phyloP scores from a whole-genome alignment of 202 grass and related monocot genomes.

The Zoysia matrella region DNA sequence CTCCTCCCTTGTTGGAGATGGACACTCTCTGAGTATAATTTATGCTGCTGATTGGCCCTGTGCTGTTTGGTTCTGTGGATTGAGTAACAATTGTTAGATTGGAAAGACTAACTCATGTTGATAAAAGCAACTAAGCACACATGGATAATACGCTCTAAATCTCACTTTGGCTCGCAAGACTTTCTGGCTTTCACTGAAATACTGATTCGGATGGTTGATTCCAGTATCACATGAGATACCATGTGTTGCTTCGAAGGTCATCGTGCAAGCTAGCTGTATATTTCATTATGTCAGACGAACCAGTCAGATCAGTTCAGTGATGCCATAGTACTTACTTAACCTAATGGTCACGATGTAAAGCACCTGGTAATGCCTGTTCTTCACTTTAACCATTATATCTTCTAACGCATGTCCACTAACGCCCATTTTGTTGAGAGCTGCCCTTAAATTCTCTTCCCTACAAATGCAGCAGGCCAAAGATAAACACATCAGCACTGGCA shows the following conservation, averaged over 20 bases:
- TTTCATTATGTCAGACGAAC: slow-evolving; percentile 35
- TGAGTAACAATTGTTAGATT: slow-evolving; percentile 36
- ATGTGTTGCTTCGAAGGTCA: slow-evolving; percentile 90
- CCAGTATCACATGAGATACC: slow-evolving; percentile 80
- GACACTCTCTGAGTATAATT: slow-evolving; percentile 18
- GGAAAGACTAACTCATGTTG: neutral
- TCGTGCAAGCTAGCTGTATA: slow-evolving; percentile 91
- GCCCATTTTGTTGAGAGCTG: slow-evolving; percentile 90
- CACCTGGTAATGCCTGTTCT: slow-evolving; percentile 93
- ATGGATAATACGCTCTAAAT: slow-evolving; percentile 20
- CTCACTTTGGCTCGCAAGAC: slow-evolving; percentile 64
- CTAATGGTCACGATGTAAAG: neutral
- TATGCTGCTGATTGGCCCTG: slow-evolving; percentile 45
- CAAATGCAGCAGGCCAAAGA: slow-evolving; percentile 25
- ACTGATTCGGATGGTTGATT: slow-evolving; percentile 99
- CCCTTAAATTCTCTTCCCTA: slow-evolving; percentile 94
- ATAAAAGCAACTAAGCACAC: neutral
- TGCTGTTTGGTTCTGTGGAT: slow-evolving; percentile 51
- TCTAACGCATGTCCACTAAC: slow-evolving; percentile 66
- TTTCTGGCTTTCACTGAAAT: slow-evolving; percentile 88
- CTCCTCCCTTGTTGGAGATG: neutral
- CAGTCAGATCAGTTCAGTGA: slow-evolving; percentile 6
- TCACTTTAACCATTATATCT: slow-evolving; percentile 87
- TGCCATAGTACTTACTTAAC: slow-evolving; percentile 23
- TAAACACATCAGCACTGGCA: neutral